phyloP scores from a whole-genome alignment of 1,139 yeast species.

The Hyphopichia burtonii region DNA sequence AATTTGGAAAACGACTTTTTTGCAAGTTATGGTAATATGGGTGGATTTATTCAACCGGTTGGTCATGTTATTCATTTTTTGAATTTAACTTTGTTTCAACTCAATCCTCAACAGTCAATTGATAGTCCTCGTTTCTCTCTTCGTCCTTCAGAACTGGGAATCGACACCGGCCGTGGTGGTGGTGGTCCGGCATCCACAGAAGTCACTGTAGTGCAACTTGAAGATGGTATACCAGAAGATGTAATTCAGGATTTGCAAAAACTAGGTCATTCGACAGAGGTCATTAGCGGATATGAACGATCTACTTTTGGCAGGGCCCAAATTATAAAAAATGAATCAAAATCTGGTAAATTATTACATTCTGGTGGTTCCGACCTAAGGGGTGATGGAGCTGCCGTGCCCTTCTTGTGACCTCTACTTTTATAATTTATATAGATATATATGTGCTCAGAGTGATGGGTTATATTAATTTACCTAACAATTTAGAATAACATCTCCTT shows the following conservation, averaged over 20 bases:
- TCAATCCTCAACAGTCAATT: slow-evolving; percentile 71
- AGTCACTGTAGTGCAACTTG: slow-evolving; percentile 60
- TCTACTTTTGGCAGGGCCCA: slow-evolving; percentile 70
- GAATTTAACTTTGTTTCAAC: slow-evolving; percentile 61
- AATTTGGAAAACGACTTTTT: not conserved
- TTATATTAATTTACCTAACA: too few relatives aligned
- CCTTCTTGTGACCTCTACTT: slow-evolving; percentile 26
- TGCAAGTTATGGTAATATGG: slow-evolving; percentile 74
- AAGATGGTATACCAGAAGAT: slow-evolving; percentile 55
- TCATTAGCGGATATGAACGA: slow-evolving; percentile 48
- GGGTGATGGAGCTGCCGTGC: slow-evolving; percentile 80
- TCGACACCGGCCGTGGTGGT: slow-evolving; percentile 59
- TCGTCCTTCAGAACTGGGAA: slow-evolving; percentile 43
- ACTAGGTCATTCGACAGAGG: slow-evolving; percentile 59
- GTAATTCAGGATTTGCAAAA: slow-evolving; percentile 42
- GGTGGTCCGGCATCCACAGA: slow-evolving; percentile 66
- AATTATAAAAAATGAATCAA: slow-evolving; percentile 52
- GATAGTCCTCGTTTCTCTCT: slow-evolving; percentile 77
- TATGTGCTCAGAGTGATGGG: too few relatives aligned
- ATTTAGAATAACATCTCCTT: too few relatives aligned
- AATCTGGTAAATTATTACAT: slow-evolving; percentile 45
- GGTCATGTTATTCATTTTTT: slow-evolving; percentile 79
- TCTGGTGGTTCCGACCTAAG: slow-evolving; percentile 77
- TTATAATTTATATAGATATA: too few relatives aligned
- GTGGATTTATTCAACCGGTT: slow-evolving; percentile 86